phyloP scores from a whole-genome alignment of 164 flowering plant species.

The Protea cynaroides region DNA sequence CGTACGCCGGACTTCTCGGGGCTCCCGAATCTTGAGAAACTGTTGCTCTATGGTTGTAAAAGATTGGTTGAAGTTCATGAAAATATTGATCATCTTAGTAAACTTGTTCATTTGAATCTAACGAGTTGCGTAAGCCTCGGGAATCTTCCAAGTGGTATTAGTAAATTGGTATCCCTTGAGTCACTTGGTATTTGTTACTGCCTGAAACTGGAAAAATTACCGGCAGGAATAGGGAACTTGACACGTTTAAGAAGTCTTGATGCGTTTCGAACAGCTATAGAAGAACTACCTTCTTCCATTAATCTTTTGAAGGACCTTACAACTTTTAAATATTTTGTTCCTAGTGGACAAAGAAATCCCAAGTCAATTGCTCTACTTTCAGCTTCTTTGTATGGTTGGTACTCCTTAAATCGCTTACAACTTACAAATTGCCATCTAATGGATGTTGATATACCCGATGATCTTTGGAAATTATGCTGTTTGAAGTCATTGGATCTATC shows the following conservation, averaged over 20 bases:
- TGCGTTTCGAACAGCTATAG: background rate
- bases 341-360: background rate
- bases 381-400: too few species aligned
- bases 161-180: slow-evolving; percentile 6
- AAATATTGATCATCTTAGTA: background rate
- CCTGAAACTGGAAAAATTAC: slow-evolving; percentile 6
- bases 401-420: too few species aligned
- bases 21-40: too few species aligned
- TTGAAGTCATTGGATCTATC: too few species aligned
- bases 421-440: too few species aligned
- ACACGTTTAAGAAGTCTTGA: background rate
- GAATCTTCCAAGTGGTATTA: slow-evolving; percentile 1
- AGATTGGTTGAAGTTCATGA: slow-evolving; percentile 8
- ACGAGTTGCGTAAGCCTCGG: background rate
- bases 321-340: background rate
- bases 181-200: slow-evolving; percentile 9
- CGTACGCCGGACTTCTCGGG: too few species aligned
- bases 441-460: too few species aligned
- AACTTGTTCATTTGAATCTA: slow-evolving; percentile 4
- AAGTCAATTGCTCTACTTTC: too few species aligned
- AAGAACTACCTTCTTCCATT: slow-evolving; percentile 1
- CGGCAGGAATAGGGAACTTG: slow-evolving; percentile 1
- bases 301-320: background rate
- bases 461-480: too few species aligned
- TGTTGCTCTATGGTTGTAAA: slow-evolving; percentile 11